Evolutionary conservation across 306 rosid species (phyloP).

Genomic region (Astragalus glycyphyllos): DNA sequence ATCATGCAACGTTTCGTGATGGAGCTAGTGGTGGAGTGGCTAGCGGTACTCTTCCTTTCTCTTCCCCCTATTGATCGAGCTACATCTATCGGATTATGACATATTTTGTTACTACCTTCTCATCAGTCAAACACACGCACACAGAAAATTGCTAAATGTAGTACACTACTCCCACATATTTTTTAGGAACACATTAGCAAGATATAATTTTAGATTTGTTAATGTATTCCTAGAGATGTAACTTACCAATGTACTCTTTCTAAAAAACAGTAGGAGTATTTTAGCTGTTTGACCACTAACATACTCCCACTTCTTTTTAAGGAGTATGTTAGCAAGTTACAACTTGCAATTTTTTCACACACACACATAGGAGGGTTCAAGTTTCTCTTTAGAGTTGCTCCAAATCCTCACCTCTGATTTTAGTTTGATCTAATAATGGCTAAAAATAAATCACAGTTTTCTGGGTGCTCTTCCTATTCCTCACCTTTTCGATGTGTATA

Average conservation of each 20-base stretch:
- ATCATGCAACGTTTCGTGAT: conserved; percentile 95
- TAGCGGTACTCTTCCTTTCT: conserved; percentile 61
- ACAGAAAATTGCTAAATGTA: neutral
- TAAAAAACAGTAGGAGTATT: neutral
- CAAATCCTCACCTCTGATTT: too few species aligned
- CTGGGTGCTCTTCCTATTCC: too few species aligned
- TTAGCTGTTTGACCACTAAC: neutral
- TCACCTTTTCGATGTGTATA: neutral
- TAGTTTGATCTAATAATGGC: too few species aligned
- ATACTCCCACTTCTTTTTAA: neutral
- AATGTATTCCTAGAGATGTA: neutral
- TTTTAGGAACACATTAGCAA: neutral
- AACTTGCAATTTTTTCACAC: too few species aligned
- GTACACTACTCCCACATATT: neutral
- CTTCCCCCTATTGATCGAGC: neutral
- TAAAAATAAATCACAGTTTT: too few species aligned
- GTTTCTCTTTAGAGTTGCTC: too few species aligned
- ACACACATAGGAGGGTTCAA: too few species aligned
- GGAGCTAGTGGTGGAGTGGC: conserved; percentile 99
- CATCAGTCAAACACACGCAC: neutral
- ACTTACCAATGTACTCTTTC: too few species aligned
- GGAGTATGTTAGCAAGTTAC: too few species aligned
- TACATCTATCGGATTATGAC: conserved; percentile 22
- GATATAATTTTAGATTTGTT: neutral
- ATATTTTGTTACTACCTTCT: neutral